Percentiles rank a stretch among this genome's conserved stretches.
Conservation (phyloP, 257 asterid species). For the Rhazya stricta region DNA sequence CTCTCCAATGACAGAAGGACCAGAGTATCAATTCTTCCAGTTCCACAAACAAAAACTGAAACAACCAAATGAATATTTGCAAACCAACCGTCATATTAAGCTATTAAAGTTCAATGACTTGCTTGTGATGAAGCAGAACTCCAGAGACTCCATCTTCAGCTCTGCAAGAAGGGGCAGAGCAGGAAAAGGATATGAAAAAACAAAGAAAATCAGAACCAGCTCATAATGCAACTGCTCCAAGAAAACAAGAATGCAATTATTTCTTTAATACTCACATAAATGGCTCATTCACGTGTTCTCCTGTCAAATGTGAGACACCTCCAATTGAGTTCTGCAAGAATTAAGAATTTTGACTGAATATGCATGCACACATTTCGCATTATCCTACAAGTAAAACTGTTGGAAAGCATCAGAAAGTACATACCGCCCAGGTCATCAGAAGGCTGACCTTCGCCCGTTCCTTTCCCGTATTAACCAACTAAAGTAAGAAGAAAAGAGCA, state of each 20-base stretch:
- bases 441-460: conserved; percentile 99
- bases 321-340: conserved; percentile 89
- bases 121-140: conserved; percentile 98
- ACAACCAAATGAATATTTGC: conserved; percentile 28
- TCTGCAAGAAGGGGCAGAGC: conserved; percentile 27
- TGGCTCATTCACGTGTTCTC: conserved; percentile 95
- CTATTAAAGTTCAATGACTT: conserved; percentile 66
- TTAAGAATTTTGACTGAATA: conserved; percentile 22
- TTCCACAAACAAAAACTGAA: conserved; percentile 14
- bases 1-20: neutral
- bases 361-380: neutral
- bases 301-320: conserved; percentile 82
- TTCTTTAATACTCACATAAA: conserved; percentile 58
- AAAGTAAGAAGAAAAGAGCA: conserved; percentile 23
- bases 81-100: conserved; percentile 54
- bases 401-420: conserved; percentile 23
- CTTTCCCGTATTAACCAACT: conserved; percentile 97
- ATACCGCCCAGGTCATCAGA: conserved; percentile 96
- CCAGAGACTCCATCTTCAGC: conserved; percentile 99
- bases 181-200: conserved; percentile 13
- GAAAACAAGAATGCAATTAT: conserved; percentile 10
- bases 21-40: neutral
- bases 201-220: conserved; percentile 20
- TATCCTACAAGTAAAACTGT: conserved; percentile 9
- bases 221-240: neutral